These are phyloP conservation scores for Phaeodactylum tricornutum DNA, from an alignment of 108 stramenopile species.

Conservation along the genomic window DNA sequence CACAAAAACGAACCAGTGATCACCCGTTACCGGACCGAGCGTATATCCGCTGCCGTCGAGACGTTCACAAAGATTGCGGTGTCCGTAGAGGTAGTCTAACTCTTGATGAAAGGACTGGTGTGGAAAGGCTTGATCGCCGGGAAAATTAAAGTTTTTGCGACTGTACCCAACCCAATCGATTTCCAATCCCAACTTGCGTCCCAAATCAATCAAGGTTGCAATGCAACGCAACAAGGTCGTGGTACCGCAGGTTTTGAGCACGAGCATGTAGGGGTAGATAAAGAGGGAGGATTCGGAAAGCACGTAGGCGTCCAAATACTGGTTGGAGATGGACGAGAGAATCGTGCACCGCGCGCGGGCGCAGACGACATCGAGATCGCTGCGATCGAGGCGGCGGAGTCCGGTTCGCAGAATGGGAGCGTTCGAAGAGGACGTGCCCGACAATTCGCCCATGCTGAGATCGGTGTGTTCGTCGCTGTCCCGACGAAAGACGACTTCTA, in stretches of 20 bases:
- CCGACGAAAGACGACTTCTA: constrained; percentile 76
- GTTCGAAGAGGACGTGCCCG: constrained; percentile 4
- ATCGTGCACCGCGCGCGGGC: constrained; percentile 93
- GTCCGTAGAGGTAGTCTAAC: constrained; percentile 85
- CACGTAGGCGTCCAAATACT: constrained; percentile 95
- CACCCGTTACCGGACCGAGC: constrained; percentile 94
- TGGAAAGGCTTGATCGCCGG: constrained; percentile 87
- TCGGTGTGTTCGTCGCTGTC: constrained; percentile 21
- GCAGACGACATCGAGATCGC: constrained; percentile 87
- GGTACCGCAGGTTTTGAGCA: constrained; percentile 99
- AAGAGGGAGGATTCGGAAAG: constrained; percentile 96
- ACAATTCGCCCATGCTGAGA: constrained; percentile 7
- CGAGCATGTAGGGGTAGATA: constrained; percentile 96
- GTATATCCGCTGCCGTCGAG: constrained; percentile 95
- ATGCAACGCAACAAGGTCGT: constrained; percentile 98
- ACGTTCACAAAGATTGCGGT: constrained; percentile 77
- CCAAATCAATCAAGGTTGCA: constrained; percentile 81
- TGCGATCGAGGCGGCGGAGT: constrained; percentile 69
- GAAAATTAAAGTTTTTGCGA: constrained; percentile 98
- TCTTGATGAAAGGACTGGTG: constrained; percentile 89
- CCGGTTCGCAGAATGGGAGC: constrained; percentile 31
- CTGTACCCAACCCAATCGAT: constrained; percentile 99
- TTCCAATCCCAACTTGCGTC: constrained; percentile 79
- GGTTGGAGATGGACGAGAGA: constrained; percentile 83
- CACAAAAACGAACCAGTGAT: constrained; percentile 99